phyloP scores from a whole-genome alignment of 139 green algal species.

The Spirogloea muscicola region DNA sequence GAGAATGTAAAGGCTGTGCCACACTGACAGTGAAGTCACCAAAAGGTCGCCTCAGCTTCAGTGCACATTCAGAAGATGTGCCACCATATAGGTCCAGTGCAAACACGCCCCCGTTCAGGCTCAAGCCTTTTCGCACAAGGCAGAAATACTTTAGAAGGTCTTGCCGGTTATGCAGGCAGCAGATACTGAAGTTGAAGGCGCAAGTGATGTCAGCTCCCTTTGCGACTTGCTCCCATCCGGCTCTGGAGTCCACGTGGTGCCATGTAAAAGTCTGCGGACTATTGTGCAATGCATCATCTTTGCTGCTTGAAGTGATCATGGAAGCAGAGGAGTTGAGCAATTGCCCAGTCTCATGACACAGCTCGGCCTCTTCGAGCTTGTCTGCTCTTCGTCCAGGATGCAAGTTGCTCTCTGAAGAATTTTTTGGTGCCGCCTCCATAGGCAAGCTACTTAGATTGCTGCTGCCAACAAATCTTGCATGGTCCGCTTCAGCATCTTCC shows the following conservation, averaged over 20 bases:
- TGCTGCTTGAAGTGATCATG: too few species aligned
- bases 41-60: constrained; percentile 23
- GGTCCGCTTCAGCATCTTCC: background rate
- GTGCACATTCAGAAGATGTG: constrained; percentile 15
- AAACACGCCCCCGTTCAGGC: constrained; percentile 30
- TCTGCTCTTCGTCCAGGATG: background rate
- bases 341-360: background rate
- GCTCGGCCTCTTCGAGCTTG: background rate
- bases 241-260: background rate
- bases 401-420: background rate
- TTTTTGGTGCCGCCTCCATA: background rate
- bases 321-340: too few species aligned
- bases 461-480: background rate
- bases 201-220: constrained; percentile 33
- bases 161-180: constrained; percentile 23
- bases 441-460: background rate
- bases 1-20: background rate
- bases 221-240: background rate
- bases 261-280: background rate
- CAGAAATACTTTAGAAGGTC: constrained; percentile 34
- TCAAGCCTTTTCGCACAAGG: background rate
- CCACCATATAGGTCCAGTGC: constrained; percentile 43
- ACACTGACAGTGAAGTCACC: constrained; percentile 36
- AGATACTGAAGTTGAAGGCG: constrained; percentile 46
- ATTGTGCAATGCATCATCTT: too few species aligned